Percentiles rank a stretch among this genome's conserved stretches.
phyloP scores from a whole-genome alignment of 169 alveolate genomes.

The Neospora caninum region DNA sequence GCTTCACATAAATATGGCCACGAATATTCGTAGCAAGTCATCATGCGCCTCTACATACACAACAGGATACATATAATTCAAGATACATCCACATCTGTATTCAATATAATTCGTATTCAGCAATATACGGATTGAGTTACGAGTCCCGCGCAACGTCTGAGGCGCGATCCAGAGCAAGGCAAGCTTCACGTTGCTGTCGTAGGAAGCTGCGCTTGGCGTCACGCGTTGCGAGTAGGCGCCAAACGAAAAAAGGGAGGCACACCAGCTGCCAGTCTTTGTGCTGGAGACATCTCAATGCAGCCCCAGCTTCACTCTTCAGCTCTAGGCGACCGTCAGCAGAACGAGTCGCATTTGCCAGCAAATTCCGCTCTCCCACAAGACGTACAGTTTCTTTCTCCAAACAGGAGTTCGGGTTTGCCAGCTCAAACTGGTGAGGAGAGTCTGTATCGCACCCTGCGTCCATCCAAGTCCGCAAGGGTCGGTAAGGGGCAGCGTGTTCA shows the following conservation, averaged over 20 bases:
- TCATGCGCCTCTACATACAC: no score
- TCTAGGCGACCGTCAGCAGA: neutral
- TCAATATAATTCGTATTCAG: no score
- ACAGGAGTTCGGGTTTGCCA: neutral
- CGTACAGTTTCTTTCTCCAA: neutral
- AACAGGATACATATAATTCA: no score
- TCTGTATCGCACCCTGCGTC: no score
- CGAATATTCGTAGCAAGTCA: no score
- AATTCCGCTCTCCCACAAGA: neutral
- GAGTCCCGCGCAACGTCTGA: no score
- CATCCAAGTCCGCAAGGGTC: no score
- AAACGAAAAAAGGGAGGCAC: neutral
- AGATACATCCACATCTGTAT: no score
- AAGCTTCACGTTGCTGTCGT: neutral
- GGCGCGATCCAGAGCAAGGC: neutral
- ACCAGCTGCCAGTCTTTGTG: neutral
- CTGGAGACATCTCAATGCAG: neutral
- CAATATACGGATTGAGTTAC: no score
- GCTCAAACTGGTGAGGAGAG: no score
- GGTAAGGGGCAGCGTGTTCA: neutral
- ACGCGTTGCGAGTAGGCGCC: neutral
- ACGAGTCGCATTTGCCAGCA: neutral
- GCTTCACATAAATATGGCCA: no score
- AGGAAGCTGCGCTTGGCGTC: neutral
- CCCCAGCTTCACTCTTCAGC: conserved; percentile 6